A percentile compares a stretch with the other conserved stretches of the same genome.
These are phyloP conservation scores for Termitomyces eurrhizus DNA, from an alignment of 768 basidiomycete genomes.

Conservation along the genomic window DNA sequence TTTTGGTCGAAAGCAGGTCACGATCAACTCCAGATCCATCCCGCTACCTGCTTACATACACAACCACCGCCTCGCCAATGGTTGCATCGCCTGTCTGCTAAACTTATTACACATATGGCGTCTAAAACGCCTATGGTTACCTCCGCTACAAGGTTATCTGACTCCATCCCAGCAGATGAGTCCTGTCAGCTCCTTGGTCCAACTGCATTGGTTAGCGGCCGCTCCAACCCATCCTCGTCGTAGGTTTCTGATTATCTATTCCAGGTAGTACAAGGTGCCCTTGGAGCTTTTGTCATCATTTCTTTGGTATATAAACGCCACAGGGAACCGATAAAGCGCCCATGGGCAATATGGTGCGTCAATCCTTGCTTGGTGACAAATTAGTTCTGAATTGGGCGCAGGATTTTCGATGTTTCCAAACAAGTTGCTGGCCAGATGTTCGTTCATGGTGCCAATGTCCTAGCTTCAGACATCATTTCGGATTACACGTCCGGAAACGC, in stretches of 20 bases:
- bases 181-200: slow-evolving; percentile 52
- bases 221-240: slow-evolving; percentile 29
- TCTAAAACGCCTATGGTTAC: background rate
- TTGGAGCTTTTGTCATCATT: slow-evolving; percentile 89
- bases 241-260: slow-evolving; percentile 45
- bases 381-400: slow-evolving; percentile 26
- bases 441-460: slow-evolving; percentile 73
- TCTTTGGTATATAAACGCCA: slow-evolving; percentile 88
- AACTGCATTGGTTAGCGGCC: slow-evolving; percentile 40
- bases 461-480: slow-evolving; percentile 77
- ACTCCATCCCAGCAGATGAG: slow-evolving; percentile 39
- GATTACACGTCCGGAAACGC: slow-evolving; percentile 72
- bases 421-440: slow-evolving; percentile 86
- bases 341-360: slow-evolving; percentile 88
- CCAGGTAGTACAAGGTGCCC: slow-evolving; percentile 77
- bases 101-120: slow-evolving; percentile 4
- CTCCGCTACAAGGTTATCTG: slow-evolving; percentile 8
- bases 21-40: background rate
- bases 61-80: background rate
- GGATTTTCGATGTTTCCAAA: slow-evolving; percentile 92
- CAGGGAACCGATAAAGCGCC: slow-evolving; percentile 77
- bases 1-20: background rate
- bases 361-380: background rate
- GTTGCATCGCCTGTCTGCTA: background rate
- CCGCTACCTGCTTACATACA: slow-evolving; percentile 11